Evolutionary conservation across 2,329 filamentous ascomycete species (phyloP), one percentile per base, ranked within the genome.

Genomic region (Ophiostoma quercus): DNA sequence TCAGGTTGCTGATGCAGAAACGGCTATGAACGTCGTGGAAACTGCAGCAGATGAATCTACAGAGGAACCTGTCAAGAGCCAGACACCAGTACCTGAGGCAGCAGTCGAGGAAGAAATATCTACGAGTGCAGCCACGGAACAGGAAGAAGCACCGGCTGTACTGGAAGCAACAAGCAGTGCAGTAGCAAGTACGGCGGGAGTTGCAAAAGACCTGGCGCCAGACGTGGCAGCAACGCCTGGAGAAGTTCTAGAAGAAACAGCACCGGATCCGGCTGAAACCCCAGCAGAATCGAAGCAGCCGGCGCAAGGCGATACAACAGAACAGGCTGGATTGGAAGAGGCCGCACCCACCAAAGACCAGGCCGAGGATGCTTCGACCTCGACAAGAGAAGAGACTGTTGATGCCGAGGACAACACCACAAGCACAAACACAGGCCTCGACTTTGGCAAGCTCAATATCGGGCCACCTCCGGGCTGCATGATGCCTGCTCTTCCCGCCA

Each of bases 401-500:
- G 62, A 41, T 16, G 32, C 60, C n/a, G 14, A 5, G 1, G 32
- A 39, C 60, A 63, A 32, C 32, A 37, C 8, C 62, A 16, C 3
- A 11, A n/a, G 12, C 34, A 66, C 60, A 43, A 32, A 25, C 19
- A 11, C 63, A 2, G 63, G 60, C 60, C 32, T 63, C 14, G 9
- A 63, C 11, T 22, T 63, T 11, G 60, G 60, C 60, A 37, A 37
- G 63, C 63, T 66, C 19, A 43, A 14, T 37, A 41, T 66, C 37
- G 63, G 34, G 3, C 63, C 63, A 9, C 34, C n/a, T 14, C 34
- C 9, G 37, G 63, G 63, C 19, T 66, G 63, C 37, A 41, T 8
- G 8, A 41, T 66, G 63, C 63, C 63, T 25, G 63, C 63, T n/a
- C 63, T 43, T 16, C 63, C 63, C 12, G 29, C 32, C 29, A 63